phyloP scores from a whole-genome alignment of 345 rosid species.

The Melastoma malabathricum region DNA sequence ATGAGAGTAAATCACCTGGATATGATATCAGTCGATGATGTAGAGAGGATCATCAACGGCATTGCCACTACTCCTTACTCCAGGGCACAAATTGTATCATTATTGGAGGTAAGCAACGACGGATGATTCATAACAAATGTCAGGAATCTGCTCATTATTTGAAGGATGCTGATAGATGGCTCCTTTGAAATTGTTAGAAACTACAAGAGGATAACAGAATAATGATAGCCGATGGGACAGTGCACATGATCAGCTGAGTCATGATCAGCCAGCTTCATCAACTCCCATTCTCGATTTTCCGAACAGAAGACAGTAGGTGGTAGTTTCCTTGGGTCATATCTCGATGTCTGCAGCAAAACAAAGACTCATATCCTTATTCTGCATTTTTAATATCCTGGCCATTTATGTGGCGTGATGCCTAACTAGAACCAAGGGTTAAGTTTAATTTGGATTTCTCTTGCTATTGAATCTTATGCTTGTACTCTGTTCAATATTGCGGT shows the following conservation, averaged over 20 bases:
- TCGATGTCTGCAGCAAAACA: too few species aligned
- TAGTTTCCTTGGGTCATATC: too few species aligned
- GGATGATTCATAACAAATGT: neutral
- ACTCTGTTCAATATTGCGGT: too few species aligned
- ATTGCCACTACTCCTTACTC: constrained; percentile 40
- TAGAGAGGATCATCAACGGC: constrained; percentile 51
- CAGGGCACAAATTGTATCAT: constrained; percentile 48
- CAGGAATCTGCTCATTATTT: constrained; percentile 2
- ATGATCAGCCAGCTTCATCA: neutral
- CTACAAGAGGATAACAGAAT: constrained; percentile 84
- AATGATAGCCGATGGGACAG: constrained; percentile 68
- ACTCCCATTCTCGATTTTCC: neutral
- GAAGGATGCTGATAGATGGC: neutral
- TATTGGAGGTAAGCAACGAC: constrained; percentile 47
- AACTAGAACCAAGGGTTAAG: too few species aligned
- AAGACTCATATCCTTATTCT: too few species aligned
- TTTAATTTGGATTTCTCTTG: too few species aligned
- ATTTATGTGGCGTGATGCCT: too few species aligned
- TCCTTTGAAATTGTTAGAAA: constrained; percentile 31
- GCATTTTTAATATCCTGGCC: too few species aligned
- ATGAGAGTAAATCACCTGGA: constrained; percentile 66
- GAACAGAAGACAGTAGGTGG: neutral
- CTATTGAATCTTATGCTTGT: too few species aligned
- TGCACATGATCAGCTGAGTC: constrained; percentile 30
- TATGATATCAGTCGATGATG: constrained; percentile 49